A percentile compares a stretch with the other conserved stretches of the same genome.
Conservation (phyloP, 2,329 filamentous ascomycete species). For the Macroventuria anomochaeta region DNA sequence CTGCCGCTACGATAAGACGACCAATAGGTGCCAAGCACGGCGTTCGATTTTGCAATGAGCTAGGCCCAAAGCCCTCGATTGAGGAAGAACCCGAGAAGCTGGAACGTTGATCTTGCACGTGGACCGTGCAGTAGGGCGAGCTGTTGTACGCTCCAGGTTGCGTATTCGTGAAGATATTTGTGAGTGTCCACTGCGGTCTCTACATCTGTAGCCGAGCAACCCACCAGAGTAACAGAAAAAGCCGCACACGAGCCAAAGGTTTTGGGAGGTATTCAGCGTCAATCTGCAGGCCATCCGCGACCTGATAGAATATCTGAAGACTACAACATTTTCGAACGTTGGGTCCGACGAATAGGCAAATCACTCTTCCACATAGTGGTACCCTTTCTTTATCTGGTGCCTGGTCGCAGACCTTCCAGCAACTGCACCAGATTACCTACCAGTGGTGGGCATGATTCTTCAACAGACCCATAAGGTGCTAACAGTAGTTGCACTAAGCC, state of each 20-base stretch:
- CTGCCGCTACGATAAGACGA: constrained; percentile 2
- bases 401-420: constrained; percentile 65
- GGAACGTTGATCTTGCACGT: constrained; percentile 4
- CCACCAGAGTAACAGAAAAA: neutral
- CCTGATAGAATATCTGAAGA: no score
- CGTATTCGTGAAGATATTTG: neutral
- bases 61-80: neutral
- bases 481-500: constrained; percentile 63
- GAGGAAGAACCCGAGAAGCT: neutral
- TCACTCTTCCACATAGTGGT: no score
- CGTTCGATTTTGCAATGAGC: neutral
- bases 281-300: no score
- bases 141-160: neutral
- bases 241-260: no score
- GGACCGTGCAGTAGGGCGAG: neutral
- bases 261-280: no score
- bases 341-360: no score
- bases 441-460: constrained; percentile 59
- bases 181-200: neutral
- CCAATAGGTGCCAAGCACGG: neutral
- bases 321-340: no score
- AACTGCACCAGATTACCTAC: constrained; percentile 72
- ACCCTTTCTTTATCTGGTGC: constrained; percentile 48
- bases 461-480: constrained; percentile 55
- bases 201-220: constrained; percentile 11